Evolutionary conservation across 768 basidiomycete genomes (phyloP), one percentile per base, ranked within the genome.

Genomic region (Panus rudis): DNA sequence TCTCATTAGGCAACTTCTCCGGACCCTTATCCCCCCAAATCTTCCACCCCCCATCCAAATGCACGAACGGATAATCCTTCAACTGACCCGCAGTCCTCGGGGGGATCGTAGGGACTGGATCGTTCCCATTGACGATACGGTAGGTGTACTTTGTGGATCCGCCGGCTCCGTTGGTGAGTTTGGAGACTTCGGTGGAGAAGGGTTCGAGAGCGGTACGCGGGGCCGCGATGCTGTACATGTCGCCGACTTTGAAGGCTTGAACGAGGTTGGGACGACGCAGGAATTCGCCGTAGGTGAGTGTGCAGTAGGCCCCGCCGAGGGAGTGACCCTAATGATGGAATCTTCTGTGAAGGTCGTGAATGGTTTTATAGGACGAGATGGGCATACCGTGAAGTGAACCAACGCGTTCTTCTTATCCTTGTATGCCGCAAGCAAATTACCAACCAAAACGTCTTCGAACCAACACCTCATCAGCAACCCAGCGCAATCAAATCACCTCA

Each of bases 281-380:
- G 45, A 46, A 46, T 27, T 46, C 45, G 24, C 32, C 45, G 25
- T 41, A 46, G 12, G 45, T 38, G 13, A 46, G 33, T 4, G 40
- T 41, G 34, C 40, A 46, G 32, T 25, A 39, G 2, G 28, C 45
- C 3, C 34, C 45, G 31, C 45, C 45, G 22, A 46, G 45, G 6
- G 45, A 46, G 25, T 46, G 45, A 16, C 45, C 45, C 45, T 46
- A 16, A 30, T 30, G 28, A 30, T 10, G n/a, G 28, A 30, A 30
- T 21, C 10, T 5, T 7, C 16, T 22, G 14, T 16, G 27, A 5
- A 4, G 2, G 16, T 27, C 17, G 12, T 3, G 6, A 10, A 14
- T 8, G 13, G 6, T 11, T 1, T 3, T 12, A 5, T 14, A n/a
- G n/a, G 25, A n/a, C 31, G 4, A 6, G 13, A 19, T 16, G 13